Percentiles rank a stretch among this genome's conserved stretches.
Conservation (phyloP, 2,329 filamentous ascomycete species). For the Penicillium corylophilum region DNA sequence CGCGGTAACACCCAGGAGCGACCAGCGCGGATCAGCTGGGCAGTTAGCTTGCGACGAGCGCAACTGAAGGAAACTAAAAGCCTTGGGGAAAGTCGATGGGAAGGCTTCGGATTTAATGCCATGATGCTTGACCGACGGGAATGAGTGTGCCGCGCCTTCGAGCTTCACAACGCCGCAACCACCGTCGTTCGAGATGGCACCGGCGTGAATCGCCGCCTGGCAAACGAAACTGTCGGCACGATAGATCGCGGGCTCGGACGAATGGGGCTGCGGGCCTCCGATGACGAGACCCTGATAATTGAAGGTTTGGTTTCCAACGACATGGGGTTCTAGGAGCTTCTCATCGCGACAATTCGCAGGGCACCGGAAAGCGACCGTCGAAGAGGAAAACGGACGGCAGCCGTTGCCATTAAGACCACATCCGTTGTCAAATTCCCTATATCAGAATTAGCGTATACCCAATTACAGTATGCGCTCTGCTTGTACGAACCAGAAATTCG, state of each 20-base stretch:
- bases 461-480: neutral
- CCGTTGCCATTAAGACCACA: conserved; percentile 57
- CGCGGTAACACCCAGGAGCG: conserved; percentile 75
- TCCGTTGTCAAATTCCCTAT: conserved; percentile 43
- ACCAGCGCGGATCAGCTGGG: conserved; percentile 79
- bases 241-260: conserved; percentile 60
- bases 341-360: conserved; percentile 53
- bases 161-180: conserved; percentile 80
- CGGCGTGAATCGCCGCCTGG: conserved; percentile 78
- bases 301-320: conserved; percentile 52
- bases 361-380: conserved; percentile 56
- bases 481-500: conserved; percentile 45
- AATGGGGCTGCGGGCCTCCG: conserved; percentile 46
- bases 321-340: conserved; percentile 50
- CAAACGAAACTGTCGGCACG: conserved; percentile 89
- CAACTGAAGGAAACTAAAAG: conserved; percentile 74
- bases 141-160: conserved; percentile 66
- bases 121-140: conserved; percentile 63
- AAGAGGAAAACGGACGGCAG: conserved; percentile 55
- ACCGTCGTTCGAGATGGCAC: conserved; percentile 70
- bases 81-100: conserved; percentile 83
- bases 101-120: conserved; percentile 77
- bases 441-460: neutral
- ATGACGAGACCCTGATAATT: conserved; percentile 54
- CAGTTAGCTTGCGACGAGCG: conserved; percentile 55